These are phyloP conservation scores for Calonectria ilicicola DNA, from an alignment of 2,329 filamentous ascomycete species.

Conservation along the genomic window DNA sequence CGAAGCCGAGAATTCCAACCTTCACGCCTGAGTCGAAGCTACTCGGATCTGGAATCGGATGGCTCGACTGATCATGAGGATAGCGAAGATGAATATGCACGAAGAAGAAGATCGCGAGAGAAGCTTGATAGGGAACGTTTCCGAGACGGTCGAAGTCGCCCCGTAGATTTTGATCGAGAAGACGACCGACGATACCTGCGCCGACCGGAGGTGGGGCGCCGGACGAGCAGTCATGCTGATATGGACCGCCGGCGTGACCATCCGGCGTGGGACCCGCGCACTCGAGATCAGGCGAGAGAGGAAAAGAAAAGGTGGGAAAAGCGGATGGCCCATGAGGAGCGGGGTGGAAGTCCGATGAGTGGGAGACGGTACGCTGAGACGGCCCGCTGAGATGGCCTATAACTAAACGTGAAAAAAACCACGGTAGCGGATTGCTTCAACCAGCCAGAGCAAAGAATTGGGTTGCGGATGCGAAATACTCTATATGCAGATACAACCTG, in stretches of 20 bases:
- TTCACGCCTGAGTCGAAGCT: slow-evolving; percentile 55
- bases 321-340: slow-evolving; percentile 47
- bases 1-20: slow-evolving; percentile 55
- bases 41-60: slow-evolving; percentile 55
- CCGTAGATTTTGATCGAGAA: slow-evolving; percentile 55
- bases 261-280: slow-evolving; percentile 48
- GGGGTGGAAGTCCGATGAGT: slow-evolving; percentile 46
- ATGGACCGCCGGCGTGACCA: slow-evolving; percentile 56
- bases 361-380: slow-evolving; percentile 55
- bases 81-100: slow-evolving; percentile 47
- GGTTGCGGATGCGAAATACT: not conserved
- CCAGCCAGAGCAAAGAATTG: not conserved
- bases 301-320: slow-evolving; percentile 52
- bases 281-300: slow-evolving; percentile 47
- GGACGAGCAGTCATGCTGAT: slow-evolving; percentile 64
- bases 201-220: slow-evolving; percentile 55
- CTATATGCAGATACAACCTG: not conserved
- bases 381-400: slow-evolving; percentile 50
- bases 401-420: slow-evolving; percentile 26
- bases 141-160: slow-evolving; percentile 48
- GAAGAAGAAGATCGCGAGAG: slow-evolving; percentile 37
- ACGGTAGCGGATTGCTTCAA: not conserved
- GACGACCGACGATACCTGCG: slow-evolving; percentile 50
- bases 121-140: slow-evolving; percentile 44
- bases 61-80: slow-evolving; percentile 49